These are phyloP conservation scores for Trypanosoma vivax DNA, from an alignment of 208 protist species.

Conservation along the genomic window DNA sequence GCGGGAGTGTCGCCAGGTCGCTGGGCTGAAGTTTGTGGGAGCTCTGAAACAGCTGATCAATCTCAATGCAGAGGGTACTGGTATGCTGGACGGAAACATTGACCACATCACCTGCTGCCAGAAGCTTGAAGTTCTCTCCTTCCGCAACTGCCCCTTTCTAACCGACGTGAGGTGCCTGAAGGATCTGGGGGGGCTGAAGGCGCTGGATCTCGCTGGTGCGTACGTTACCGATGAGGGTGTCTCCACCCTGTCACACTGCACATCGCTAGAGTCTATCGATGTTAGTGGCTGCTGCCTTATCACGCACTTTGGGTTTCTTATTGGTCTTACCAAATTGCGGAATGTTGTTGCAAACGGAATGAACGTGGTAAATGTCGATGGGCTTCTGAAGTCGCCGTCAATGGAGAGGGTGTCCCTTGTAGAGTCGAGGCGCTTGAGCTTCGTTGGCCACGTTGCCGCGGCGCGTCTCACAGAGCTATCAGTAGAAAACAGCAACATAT, in stretches of 20 bases:
- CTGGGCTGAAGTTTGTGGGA: conserved; percentile 21
- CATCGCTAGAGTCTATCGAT: conserved; percentile 16
- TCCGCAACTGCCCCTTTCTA: conserved; percentile 37
- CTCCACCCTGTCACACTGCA: conserved; percentile 14
- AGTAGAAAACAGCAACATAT: conserved; percentile 15
- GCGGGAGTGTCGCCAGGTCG: conserved; percentile 31
- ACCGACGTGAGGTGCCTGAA: conserved; percentile 25
- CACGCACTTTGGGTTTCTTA: conserved; percentile 18
- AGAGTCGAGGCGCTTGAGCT: conserved; percentile 13
- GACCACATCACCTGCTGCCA: conserved; percentile 15
- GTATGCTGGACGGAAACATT: conserved; percentile 30
- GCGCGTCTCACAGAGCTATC: conserved; percentile 10
- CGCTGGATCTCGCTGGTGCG: conserved; percentile 45
- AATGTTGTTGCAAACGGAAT: conserved; percentile 14
- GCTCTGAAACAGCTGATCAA: conserved; percentile 24
- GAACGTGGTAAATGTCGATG: conserved; percentile 16
- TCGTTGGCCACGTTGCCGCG: background rate
- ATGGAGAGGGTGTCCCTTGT: conserved; percentile 9
- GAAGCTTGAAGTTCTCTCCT: conserved; percentile 34
- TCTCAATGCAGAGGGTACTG: conserved; percentile 42
- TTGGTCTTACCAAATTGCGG: background rate
- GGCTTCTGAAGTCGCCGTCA: background rate
- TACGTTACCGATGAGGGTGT: conserved; percentile 21
- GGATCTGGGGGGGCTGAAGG: conserved; percentile 22
- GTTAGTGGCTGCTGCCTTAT: conserved; percentile 16